Evolutionary conservation across 2,329 filamentous ascomycete genomes (phyloP), one percentile per base, ranked within the genome.

Genomic region (Colletotrichum liaoningense): DNA sequence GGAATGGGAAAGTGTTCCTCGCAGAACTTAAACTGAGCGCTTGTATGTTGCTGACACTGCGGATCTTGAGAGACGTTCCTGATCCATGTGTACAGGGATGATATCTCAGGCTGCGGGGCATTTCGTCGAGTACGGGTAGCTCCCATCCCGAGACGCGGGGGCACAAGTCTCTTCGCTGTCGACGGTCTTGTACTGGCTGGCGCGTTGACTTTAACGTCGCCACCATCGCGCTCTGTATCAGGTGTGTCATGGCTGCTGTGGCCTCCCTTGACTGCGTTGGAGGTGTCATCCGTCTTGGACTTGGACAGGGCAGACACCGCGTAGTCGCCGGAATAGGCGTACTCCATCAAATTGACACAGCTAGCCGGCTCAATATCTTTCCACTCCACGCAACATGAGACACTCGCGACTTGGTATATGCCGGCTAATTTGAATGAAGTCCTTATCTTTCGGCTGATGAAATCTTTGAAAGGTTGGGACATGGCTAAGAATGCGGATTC

Each of bases 331-430:
- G 19, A 52, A 19, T 63, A 63, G 14, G 60, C 60, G 26, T 52
- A 63, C 26, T 63, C 60, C 60, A 52, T 52, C 60, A 63, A 33
- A 26, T 63, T 63, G 6, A 63, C 2, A 52, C 52, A 63, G 5
- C 42, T 52, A 52, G 60, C 12, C 14, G 42, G 19, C 38, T 63
- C 9, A 42, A 52, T 12, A 8, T 49, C 2, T 12, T 4, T 1
- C 59, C 38, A 63, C 5, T 1, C 2, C 11, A 62, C 35, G 28
- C 28, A 30, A 30, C 2, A 2, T 30, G 28, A 30, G 28, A 8
- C 7, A 8, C 28, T 8, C 28, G 1, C 28, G 7, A 30, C 7
- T 30, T 30, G 28, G 28, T 30, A 2, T 30, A 1, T 1, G 28
- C 28, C 7, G 28, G 2, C 28, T 30, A 30, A 2, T 30, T 14